Evolutionary conservation across 2,329 filamentous ascomycete genomes (phyloP), one percentile per base, ranked within the genome.

Genomic region (Colletotrichum incanum): DNA sequence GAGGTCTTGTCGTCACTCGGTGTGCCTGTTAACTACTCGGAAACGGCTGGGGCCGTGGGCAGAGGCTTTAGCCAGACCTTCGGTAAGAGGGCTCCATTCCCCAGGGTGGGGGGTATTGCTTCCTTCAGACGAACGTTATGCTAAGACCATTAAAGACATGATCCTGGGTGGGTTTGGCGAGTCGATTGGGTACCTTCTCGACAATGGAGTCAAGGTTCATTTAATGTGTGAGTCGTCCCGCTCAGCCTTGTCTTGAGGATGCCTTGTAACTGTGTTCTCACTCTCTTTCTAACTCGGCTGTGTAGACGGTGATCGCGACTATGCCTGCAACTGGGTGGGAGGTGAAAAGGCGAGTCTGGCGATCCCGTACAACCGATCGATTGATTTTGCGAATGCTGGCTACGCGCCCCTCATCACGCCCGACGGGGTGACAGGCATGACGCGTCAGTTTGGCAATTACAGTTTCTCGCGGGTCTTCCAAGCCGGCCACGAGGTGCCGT

Each of bases 381-480:
- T 84, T 55, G 76, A 76, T 16, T 93, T 93, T 78, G 83, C 84
- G 5, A 77, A 82, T 0, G 90, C 92, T 1, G 92, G 92, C 0
- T 94, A 94, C 78, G 86, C 88, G 0, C 88, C 90, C 18, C 87
- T 94, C 69, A 81, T 88, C 14, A 87, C 91, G 20, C 90, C 92
- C 76, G 84, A 86, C 8, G 90, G 90, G 80, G 86, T 89, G 77
- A 91, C 87, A n/a, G 93, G 93, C 1, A 88, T 89, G 74, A 92
- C 93, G 0, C 86, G 92, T 0, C 92, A 94, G 78, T 90, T 88
- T 75, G 92, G 91, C 18, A 94, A 94, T 76, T 86, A 90, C 73
- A 89, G 86, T 14, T 91, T 91, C 79, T 86, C 87, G 43, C 84
- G 89, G 0, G 85, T 91, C 5, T 91, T 88, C 76, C 83, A 91